Evolutionary conservation across 1,139 yeast species (phyloP).

Genomic region (Yamadazyma siamensis): DNA sequence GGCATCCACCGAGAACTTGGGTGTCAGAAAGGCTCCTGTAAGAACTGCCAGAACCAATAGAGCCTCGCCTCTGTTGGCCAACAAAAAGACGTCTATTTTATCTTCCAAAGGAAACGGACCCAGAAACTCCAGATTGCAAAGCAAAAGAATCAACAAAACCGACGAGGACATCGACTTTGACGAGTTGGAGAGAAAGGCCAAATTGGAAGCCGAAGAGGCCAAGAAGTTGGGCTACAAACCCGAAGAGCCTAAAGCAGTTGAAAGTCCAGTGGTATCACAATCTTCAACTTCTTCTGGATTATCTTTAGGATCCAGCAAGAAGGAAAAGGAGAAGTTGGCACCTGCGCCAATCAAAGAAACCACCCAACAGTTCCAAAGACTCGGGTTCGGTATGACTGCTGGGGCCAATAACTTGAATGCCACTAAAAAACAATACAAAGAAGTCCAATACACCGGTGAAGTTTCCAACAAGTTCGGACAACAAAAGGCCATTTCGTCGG

Average conservation of each 20-base stretch:
- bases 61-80: slow-evolving; percentile 7
- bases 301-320: slow-evolving; percentile 10
- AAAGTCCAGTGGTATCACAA: slow-evolving; percentile 1
- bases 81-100: slow-evolving; percentile 33
- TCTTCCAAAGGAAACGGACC: slow-evolving; percentile 45
- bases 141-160: slow-evolving; percentile 46
- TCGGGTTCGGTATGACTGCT: slow-evolving; percentile 82
- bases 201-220: slow-evolving; percentile 74
- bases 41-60: slow-evolving; percentile 11
- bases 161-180: slow-evolving; percentile 84
- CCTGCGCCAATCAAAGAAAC: slow-evolving; percentile 50
- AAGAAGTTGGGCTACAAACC: slow-evolving; percentile 73
- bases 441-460: slow-evolving; percentile 63
- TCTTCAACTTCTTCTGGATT: slow-evolving; percentile 4
- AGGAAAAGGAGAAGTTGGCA: slow-evolving; percentile 16
- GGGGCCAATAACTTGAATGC: slow-evolving; percentile 35
- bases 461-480: slow-evolving; percentile 75
- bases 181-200: slow-evolving; percentile 84
- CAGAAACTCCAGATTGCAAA: slow-evolving; percentile 54
- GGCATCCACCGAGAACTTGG: slow-evolving; percentile 36
- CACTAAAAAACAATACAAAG: slow-evolving; percentile 39
- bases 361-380: slow-evolving; percentile 69
- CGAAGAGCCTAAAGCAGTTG: slow-evolving; percentile 22
- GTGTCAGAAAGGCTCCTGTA: slow-evolving; percentile 18
- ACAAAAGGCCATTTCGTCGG: slow-evolving; percentile 94